Evolutionary conservation across 1,139 yeast genomes (phyloP), one percentile per base, ranked within the genome.

Genomic region (Maudiozyma humilis): DNA sequence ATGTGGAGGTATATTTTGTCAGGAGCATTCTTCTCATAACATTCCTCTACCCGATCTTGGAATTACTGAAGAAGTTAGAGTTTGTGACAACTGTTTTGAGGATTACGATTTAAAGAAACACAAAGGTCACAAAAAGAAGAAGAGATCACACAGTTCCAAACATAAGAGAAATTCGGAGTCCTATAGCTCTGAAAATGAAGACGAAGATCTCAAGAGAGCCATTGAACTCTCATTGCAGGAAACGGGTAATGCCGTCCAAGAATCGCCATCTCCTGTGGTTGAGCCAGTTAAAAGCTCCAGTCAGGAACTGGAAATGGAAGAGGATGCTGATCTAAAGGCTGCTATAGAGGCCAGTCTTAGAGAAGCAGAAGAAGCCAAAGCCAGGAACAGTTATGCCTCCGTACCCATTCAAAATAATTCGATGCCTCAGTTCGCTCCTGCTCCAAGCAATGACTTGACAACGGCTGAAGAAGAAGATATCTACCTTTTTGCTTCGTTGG

Each of bases 1-100:
- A 42, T 91, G 99, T 66, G 99, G 99, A 20, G 96, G 96, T 1
- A 96, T 87, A 0, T 91, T 75, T 57, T 82, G 95, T 63, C 91
- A 85, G 51, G 75, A 77, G 18, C 95, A 91, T 63, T 87, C 96
- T 20, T 69, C 80, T 8, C 78, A 84, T 52, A 72, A 66, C 44
- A 68, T 78, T 34, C 80, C 91, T 6, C 69, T 93, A 48, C 93
- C 94, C 0, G 82, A 82, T 42, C 71, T 85, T 46, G 99, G 99
- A 1, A 87, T 93, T 41, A 77, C 75, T 54, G 87, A 83, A 44
- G 87, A 94, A 0, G 97, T 89, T 1, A 72, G 99, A 48, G 96
- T 91, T 1, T 91, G 99, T 64, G 97, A 88, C 56, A 84, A 82
- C 50, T 93, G 98, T 61, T 77, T 72, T 58, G 81, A 73, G 42